Base-by-base conservation (phyloP, 495 filamentous ascomycete genomes). In the Chlorociboria aeruginascens region DNA sequence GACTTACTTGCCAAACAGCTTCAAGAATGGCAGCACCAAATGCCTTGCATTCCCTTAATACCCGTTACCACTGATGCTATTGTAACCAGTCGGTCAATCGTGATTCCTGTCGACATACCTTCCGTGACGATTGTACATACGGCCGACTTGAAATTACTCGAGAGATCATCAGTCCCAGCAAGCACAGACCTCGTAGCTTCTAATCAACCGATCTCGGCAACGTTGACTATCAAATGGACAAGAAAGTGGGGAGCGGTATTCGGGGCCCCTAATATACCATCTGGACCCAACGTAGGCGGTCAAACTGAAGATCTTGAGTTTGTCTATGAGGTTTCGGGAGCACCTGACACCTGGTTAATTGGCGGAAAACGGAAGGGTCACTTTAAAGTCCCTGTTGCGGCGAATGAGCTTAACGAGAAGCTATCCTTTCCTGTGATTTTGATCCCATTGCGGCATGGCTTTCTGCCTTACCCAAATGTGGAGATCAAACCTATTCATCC, bases 61-160 rank as follows among this genome's bases (percentile, higher is more conserved):
- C 34, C 48, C 25, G 37, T 54, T 3, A 31, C 42, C 20, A 31
- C 49, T 11, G 46, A 45, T 33, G 49, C 50, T 8, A 43, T 53
- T 3, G 32, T 38, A 25, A 42, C 39, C 20, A 53, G 33, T 10
- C 67, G 65, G 12, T 69, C 73, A 9, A 78, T 88, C 46, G 64
- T 76, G 6, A 83, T 88, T 47, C 76, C 83, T 0, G 87, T 97
- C 14, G 85, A 94, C 38, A 76, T 97, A n/a, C 93, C 92, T 0
- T 74, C 83, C 7, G 71, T 95, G 20, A 78, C 84, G 46, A 77
- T 96, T 25, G 80, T 97, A 2, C 83, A 90, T 63, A 93, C 83
- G 1, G 85, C 82, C 13, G 80, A 89, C 45, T 76, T 96, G 37
- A 71, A 70, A 30, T 45, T 66, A n/a, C 34, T 38, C 16, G 40